Evolutionary conservation across 495 filamentous ascomycete species (phyloP).

Genomic region (Podospora didyma): DNA sequence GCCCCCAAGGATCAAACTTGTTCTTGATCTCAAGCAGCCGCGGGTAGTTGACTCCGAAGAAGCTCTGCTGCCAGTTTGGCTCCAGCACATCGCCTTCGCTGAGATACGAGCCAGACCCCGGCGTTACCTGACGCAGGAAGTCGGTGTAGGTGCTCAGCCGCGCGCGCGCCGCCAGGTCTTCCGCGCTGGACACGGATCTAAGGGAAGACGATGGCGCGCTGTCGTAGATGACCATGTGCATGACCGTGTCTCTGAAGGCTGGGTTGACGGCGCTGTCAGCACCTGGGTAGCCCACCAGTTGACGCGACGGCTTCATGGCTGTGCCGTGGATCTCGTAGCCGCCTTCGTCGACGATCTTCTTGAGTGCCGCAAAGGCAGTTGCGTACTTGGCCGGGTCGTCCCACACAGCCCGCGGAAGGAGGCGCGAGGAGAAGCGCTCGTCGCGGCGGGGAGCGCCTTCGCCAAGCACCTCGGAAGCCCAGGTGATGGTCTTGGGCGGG

Average conservation of each 20-base stretch:
- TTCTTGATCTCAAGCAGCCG: slow-evolving; percentile 49
- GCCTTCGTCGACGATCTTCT: background rate
- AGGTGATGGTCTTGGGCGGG: background rate
- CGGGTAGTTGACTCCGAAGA: slow-evolving; percentile 54
- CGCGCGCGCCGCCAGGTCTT: no score
- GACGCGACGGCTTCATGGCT: background rate
- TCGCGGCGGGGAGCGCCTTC: background rate
- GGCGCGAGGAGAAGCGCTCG: background rate
- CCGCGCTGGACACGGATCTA: no score
- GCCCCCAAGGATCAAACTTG: slow-evolving; percentile 47
- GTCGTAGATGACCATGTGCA: background rate
- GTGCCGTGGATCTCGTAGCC: background rate
- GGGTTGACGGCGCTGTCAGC: background rate
- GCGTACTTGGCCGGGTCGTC: background rate
- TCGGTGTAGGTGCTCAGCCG: no score
- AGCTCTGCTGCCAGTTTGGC: slow-evolving; percentile 55
- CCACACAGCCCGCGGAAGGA: background rate
- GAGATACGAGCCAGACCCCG: slow-evolving; percentile 40
- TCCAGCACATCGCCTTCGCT: slow-evolving; percentile 52
- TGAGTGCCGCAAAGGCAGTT: background rate
- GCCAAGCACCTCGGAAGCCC: background rate
- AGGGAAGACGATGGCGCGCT: background rate
- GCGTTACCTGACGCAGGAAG: no score
- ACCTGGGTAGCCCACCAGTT: background rate
- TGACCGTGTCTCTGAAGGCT: background rate